Base-by-base conservation (phyloP, 1,284 basidiomycete genomes). In the Marasmius tenuissimus region DNA sequence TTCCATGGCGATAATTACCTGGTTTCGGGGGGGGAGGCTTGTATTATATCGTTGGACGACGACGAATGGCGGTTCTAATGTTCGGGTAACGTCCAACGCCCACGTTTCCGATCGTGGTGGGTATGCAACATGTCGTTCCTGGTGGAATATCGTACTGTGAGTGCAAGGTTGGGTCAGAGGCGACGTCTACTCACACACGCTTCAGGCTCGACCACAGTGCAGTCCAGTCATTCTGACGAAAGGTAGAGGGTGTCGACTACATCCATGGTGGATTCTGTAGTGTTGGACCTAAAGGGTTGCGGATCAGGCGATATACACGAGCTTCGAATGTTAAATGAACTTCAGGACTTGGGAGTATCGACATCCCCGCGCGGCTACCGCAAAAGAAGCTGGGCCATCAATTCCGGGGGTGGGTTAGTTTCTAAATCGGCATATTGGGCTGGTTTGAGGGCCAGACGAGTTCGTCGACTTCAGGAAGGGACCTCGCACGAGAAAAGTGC, bases 381-480 rank as follows among this genome's bases (percentile, higher is more conserved):
- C 81, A n/a, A 71, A 2, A 93, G 87, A 5, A 97, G 81, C 0
- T 0, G 92, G 92, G 0, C 85, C 89, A 67, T 97, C 90, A 2
- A 91, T 66, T 12, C 81, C 54, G n/a, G 88, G 85, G 3, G 81
- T 77, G 4, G 87, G 87, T n/a, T 67, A 69, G 11, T 83, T 64
- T 11, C 78, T 78, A 72, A 88, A 90, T 59, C 82, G 72, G 3
- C 83, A 75, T 68, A 88, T 85, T 22, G 72, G 62, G 2, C 89
- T 87, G 91, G 91, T 92, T 12, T 80, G 74, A 47, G 89, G 81
- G 68, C 86, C 89, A 92, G 64, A 18, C 33, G 9, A 16, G 51
- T 34, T 5, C 12, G 27, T 18, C 35, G n/a, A 58, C 48, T 55
- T 9, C 63, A 39, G 34, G 45, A 34, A 35, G 7, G 35, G 6